Percentiles rank a stretch among this genome's conserved stretches.
phyloP scores from a whole-genome alignment of 768 basidiomycete genomes.

The Floccularia luteovirens region DNA sequence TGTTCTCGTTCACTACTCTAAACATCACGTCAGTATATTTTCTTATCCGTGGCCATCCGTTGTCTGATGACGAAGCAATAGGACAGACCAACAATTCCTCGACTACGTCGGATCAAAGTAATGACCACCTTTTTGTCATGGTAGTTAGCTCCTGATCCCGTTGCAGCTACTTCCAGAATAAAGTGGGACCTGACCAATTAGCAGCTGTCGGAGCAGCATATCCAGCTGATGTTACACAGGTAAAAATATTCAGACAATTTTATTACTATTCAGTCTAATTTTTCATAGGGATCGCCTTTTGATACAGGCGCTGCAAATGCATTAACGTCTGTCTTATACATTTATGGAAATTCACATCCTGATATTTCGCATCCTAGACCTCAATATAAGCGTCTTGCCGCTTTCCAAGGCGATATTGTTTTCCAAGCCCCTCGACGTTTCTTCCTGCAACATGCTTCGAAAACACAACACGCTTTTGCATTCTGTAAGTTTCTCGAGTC shows the following conservation, averaged over 20 bases:
- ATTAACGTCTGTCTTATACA: conserved; percentile 10
- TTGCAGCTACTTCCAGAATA: conserved; percentile 6
- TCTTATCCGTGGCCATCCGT: conserved; percentile 16
- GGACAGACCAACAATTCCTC: not conserved
- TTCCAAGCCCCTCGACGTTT: conserved; percentile 28
- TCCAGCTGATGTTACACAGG: conserved; percentile 9
- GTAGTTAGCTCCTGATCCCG: conserved; percentile 3
- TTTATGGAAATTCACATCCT: not conserved
- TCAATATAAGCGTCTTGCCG: conserved; percentile 30
- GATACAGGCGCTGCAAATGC: conserved; percentile 15
- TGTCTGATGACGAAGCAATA: conserved; percentile 4
- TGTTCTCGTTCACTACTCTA: conserved; percentile 9
- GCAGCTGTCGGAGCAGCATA: too few relatives aligned
- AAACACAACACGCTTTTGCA: conserved; percentile 22
- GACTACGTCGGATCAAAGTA: too few relatives aligned
- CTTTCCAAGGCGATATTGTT: conserved; percentile 25
- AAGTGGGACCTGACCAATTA: too few relatives aligned
- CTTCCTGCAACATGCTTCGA: conserved; percentile 19
- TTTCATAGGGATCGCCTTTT: conserved; percentile 15
- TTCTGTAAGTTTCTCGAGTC: conserved; percentile 20
- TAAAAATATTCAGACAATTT: too few relatives aligned
- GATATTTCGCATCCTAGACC: conserved; percentile 15
- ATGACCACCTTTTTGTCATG: conserved; percentile 5
- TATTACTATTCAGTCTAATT: too few relatives aligned
- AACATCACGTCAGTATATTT: conserved; percentile 16